These are phyloP conservation scores for Aspergillus vadensis DNA, from an alignment of 2,329 filamentous ascomycete genomes.

Conservation along the genomic window DNA sequence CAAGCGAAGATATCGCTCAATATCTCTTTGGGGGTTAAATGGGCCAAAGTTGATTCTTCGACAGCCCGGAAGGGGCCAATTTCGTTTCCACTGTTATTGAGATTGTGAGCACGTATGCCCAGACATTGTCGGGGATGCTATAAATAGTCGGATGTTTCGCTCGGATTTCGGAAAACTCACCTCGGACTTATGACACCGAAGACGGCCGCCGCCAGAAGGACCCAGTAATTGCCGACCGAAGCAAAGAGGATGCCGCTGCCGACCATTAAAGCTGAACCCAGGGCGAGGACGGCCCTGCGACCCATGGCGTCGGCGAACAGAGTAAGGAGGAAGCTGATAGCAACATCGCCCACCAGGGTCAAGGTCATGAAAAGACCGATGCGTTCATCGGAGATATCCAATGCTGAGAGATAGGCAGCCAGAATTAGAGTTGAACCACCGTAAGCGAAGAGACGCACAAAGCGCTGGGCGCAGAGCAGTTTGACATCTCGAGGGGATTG, in stretches of 20 bases:
- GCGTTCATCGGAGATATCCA: constrained; percentile 58
- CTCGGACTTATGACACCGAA: constrained; percentile 63
- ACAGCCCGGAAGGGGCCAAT: constrained; percentile 69
- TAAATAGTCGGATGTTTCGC: not conserved
- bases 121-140: not conserved
- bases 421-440: constrained; percentile 63
- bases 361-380: constrained; percentile 68
- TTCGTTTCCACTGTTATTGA: constrained; percentile 56
- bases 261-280: constrained; percentile 60
- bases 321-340: constrained; percentile 59
- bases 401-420: constrained; percentile 61
- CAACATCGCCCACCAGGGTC: constrained; percentile 63
- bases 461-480: constrained; percentile 44
- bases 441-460: constrained; percentile 64
- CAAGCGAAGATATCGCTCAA: constrained; percentile 66
- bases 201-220: constrained; percentile 59
- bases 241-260: constrained; percentile 58
- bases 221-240: constrained; percentile 60
- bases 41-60: constrained; percentile 65
- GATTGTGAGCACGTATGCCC: not conserved
- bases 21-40: constrained; percentile 58
- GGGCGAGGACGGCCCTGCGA: constrained; percentile 55
- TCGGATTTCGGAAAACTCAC: constrained; percentile 20
- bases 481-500: constrained; percentile 41
- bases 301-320: constrained; percentile 62